These are phyloP conservation scores for Metschnikowia lochheadii DNA, from an alignment of 805 yeast genomes.

Conservation along the genomic window DNA sequence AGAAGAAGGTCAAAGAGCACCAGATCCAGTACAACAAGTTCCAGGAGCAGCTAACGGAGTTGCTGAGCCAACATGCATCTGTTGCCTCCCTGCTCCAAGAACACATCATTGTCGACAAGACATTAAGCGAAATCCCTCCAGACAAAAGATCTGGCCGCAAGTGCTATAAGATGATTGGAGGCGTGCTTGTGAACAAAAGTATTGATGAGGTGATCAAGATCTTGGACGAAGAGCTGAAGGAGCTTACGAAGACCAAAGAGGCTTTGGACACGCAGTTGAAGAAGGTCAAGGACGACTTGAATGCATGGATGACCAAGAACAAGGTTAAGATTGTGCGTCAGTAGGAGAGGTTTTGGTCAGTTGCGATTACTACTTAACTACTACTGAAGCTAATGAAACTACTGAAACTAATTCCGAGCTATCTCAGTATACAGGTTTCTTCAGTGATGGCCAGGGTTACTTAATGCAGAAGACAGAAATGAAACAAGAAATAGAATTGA, in stretches of 20 bases:
- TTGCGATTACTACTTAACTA: too few species aligned
- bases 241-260: slow-evolving; percentile 18
- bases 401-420: too few species aligned
- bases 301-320: slow-evolving; percentile 38
- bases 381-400: too few species aligned
- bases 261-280: slow-evolving; percentile 25
- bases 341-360: not conserved
- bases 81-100: slow-evolving; percentile 37
- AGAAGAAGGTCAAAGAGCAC: slow-evolving; percentile 37
- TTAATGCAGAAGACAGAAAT: not conserved
- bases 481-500: not conserved
- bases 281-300: slow-evolving; percentile 29
- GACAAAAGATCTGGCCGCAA: slow-evolving; percentile 49
- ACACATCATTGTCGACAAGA: slow-evolving; percentile 39
- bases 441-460: not conserved
- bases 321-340: slow-evolving; percentile 40
- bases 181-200: slow-evolving; percentile 78
- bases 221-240: slow-evolving; percentile 46
- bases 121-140: slow-evolving; percentile 33
- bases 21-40: slow-evolving; percentile 39
- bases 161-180: slow-evolving; percentile 92
- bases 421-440: not conserved
- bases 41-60: slow-evolving; percentile 36
- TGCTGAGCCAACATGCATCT: slow-evolving; percentile 36
- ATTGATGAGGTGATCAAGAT: slow-evolving; percentile 73